Base-by-base conservation (phyloP, 2,329 filamentous ascomycete genomes). In the Fusarium nanum region DNA sequence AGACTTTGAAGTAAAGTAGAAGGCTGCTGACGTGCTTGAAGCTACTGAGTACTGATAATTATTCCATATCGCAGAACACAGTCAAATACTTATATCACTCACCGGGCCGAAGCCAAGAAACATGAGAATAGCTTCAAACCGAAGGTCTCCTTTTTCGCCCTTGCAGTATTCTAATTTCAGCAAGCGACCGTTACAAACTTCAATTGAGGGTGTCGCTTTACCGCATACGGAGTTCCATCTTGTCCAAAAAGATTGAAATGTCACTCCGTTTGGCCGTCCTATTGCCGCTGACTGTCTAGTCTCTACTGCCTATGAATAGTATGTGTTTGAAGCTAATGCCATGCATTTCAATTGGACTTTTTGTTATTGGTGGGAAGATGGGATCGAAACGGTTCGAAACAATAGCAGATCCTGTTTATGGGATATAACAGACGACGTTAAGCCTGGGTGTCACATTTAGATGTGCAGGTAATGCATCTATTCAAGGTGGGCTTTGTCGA, bases 231-330 rank as follows among this genome's bases (percentile, higher is more conserved):
- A 16, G 11, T 18, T 27, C 22, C 32, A 20, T 52, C 23, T 34
- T 47, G 10, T 61, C 58, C 58, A 16, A 42, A 44, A 6, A 23
- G 3, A 6, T 2, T 9, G 6, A 6, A 6, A 11, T 47, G 12
- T n/a, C 9, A 14, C 22, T 42, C 47, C 7, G 34, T 28, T 47
- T 47, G 13, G 23, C 57, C 55, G 49, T 23, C 28, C 14, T 58
- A 44, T 55, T 22, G 7, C 22, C 58, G 48, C 44, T 18, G 30
- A 60, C 44, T 4, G 58, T 52, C 60, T 23, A 7, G 56, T 61
- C 52, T 60, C 58, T 61, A 50, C 44, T 60, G 37, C 32, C 44
- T 61, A 60, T 42, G 20, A 44, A 44, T 61, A 61, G 56, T 1
- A 5, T n/a, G 3, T 25, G 28, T 60, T 60, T 61, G 44, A 37